A percentile compares a stretch with the other conserved stretches of the same genome.
Conservation (phyloP, 305 asterid species). For the Plantago rigida region DNA sequence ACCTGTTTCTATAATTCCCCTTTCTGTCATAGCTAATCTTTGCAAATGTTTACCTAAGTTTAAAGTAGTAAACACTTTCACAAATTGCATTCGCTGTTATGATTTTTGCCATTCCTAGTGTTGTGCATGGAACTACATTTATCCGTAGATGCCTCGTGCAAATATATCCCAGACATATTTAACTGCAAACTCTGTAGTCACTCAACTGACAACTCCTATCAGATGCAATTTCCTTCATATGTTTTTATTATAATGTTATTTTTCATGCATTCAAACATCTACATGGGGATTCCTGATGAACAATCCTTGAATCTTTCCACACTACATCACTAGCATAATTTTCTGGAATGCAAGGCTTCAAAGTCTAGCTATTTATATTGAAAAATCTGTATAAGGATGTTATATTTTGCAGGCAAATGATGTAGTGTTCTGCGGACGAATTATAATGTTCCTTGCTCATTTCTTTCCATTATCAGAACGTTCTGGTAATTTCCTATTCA, state of each 20-base stretch:
- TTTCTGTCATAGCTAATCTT: no score
- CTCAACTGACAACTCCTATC: neutral
- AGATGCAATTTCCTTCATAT: neutral
- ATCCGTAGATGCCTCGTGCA: no score
- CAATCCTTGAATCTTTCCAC: no score
- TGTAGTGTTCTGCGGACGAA: conserved; percentile 94
- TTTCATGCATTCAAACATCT: no score
- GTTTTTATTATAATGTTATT: no score
- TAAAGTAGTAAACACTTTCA: neutral
- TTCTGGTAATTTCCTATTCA: conserved; percentile 49
- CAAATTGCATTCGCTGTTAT: conserved; percentile 1
- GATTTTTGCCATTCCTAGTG: neutral
- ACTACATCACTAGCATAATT: neutral
- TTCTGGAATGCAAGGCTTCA: no score
- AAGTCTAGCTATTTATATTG: no score
- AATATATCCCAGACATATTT: neutral
- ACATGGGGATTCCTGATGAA: no score
- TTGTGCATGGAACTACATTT: no score
- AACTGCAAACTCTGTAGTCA: neutral
- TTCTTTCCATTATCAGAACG: conserved; percentile 95
- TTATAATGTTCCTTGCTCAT: conserved; percentile 97
- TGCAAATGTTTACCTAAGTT: neutral
- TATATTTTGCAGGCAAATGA: conserved; percentile 74
- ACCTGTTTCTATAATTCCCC: no score
- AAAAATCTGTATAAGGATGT: conserved; percentile 1